Percentiles rank a stretch among this genome's conserved stretches.
Conservation (phyloP, 441 rosid species). For the Adansonia rubrostipa region DNA sequence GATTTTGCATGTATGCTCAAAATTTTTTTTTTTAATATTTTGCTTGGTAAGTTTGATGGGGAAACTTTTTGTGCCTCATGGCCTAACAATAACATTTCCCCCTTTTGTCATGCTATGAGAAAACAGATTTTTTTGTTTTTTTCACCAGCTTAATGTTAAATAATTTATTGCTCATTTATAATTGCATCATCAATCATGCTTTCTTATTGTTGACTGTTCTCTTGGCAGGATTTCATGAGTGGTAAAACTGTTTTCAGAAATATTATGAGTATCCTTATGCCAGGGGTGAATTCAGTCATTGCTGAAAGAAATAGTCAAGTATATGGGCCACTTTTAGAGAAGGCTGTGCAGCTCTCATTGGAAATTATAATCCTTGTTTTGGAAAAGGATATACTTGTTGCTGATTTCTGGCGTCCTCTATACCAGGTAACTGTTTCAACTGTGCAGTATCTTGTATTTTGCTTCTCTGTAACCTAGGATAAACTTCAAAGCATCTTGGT, state of each 20-base stretch:
- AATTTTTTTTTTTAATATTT: not conserved
- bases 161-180: not conserved
- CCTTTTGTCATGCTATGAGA: not conserved
- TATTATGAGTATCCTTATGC: slow-evolving; percentile 83
- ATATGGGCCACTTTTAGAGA: slow-evolving; percentile 85
- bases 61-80: slow-evolving; percentile 7
- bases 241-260: slow-evolving; percentile 88
- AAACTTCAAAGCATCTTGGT: not conserved
- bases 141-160: not conserved
- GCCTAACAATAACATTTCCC: not conserved
- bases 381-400: slow-evolving; percentile 78
- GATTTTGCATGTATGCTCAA: not conserved
- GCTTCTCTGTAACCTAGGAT: not conserved
- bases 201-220: slow-evolving; percentile 22
- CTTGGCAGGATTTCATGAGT: slow-evolving; percentile 94
- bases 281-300: slow-evolving; percentile 76
- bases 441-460: not conserved
- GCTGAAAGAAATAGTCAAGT: slow-evolving; percentile 76
- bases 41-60: not conserved
- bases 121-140: not conserved
- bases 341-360: slow-evolving; percentile 88
- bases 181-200: slow-evolving; percentile 7
- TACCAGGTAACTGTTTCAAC: slow-evolving; percentile 62
- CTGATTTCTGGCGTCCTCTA: slow-evolving; percentile 96
- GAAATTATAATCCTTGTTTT: slow-evolving; percentile 82